Conservation (phyloP, 2,329 filamentous ascomycete genomes). For the Colletotrichum salicis region DNA sequence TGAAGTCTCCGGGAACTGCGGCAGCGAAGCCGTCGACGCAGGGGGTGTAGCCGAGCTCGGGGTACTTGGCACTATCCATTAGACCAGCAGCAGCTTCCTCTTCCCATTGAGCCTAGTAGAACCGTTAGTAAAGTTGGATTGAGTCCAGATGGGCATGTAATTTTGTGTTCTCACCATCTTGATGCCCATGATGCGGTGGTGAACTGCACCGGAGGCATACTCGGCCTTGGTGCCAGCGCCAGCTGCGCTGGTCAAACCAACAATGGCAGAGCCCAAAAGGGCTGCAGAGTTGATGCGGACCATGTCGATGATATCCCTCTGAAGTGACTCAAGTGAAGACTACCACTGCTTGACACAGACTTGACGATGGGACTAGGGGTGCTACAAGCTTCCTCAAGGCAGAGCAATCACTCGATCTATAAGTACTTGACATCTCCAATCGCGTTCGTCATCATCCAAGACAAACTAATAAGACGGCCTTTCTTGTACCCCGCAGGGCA, state of each 20-base stretch:
- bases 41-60: constrained; percentile 49
- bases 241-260: constrained; percentile 37
- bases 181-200: constrained; percentile 40
- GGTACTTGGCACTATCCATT: constrained; percentile 49
- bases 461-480: neutral
- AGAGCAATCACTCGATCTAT: neutral
- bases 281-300: constrained; percentile 35
- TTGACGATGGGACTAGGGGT: neutral
- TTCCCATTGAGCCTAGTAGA: constrained; percentile 45
- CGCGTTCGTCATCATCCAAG: neutral
- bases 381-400: neutral
- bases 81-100: constrained; percentile 46
- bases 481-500: constrained; percentile 6
- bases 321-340: constrained; percentile 6
- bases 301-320: constrained; percentile 33
- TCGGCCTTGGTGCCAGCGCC: constrained; percentile 39
- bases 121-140: neutral
- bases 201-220: constrained; percentile 39
- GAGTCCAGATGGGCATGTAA: neutral
- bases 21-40: constrained; percentile 57
- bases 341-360: constrained; percentile 1
- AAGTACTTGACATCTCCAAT: neutral
- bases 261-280: constrained; percentile 38
- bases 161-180: constrained; percentile 37
- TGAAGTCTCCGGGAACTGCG: constrained; percentile 55